Base-by-base conservation (phyloP, 371 early-diverging fungal species). In the Rhizopus stolonifer region DNA sequence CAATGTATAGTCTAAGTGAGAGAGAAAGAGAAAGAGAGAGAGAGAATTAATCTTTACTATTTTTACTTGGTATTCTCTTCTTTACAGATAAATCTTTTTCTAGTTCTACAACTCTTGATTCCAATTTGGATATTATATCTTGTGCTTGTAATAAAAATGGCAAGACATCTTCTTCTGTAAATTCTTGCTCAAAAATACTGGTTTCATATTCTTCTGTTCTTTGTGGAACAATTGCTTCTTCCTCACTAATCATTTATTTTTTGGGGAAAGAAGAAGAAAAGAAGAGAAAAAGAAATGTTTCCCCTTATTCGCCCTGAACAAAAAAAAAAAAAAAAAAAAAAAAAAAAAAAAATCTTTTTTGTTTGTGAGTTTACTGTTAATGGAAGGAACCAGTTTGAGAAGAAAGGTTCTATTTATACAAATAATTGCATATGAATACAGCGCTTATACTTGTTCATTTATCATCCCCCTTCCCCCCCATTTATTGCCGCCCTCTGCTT, bases 131-230 rank as follows among this genome's bases (percentile, higher is more conserved):
- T 43, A 81, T 69, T 18, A 81, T 70, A 58, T 81, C 81, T 57
- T 81, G 77, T 18, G 81, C 81, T 47, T 81, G 81, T 25, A 81
- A 54, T 32, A 81, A 54, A 49, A 81, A 77, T 18, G 81, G 81
- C 29, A 81, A 46, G 24, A 81, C 74, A 46, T 72, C 77, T 46
- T 75, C 67, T 67, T 69, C 74, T 18, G 68, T 63, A 42, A 68
- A 66, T 23, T 74, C 71, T 24, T 64, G 42, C 38, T 61, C 57
- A 32, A 61, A 56, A 5, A 56, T 33, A 55, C 59, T 58, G 9
- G 47, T 10, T 47, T 42, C 42, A 21, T 21, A 21, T 21, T 42
- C 21, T 42, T 21, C 22, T 42, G 21, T 21, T 19, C 18, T 18
- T 42, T 9, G 8, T 9, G 42, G 36, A 36, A 36, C 15, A 15